A percentile compares a stretch with the other conserved stretches of the same genome.
Conservation (phyloP, 2,329 filamentous ascomycete genomes). For the Fusarium lyarnte region DNA sequence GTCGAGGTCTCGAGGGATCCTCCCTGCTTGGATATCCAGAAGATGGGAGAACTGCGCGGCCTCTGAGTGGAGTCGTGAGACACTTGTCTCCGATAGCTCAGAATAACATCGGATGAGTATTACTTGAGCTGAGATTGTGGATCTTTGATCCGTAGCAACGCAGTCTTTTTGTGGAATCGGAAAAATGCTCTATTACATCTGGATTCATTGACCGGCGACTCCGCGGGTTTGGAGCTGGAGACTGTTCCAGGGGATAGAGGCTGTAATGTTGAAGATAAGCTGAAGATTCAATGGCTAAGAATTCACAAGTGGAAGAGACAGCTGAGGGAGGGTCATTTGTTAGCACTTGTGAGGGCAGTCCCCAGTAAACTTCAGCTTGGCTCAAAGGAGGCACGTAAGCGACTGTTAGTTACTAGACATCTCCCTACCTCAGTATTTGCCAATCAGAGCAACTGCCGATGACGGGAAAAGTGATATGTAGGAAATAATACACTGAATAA, state of each 20-base stretch:
- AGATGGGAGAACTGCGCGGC: conserved; percentile 21
- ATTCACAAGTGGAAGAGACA: background rate
- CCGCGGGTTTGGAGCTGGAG: background rate
- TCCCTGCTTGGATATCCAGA: conserved; percentile 33
- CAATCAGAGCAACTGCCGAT: background rate
- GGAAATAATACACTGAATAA: background rate
- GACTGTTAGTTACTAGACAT: background rate
- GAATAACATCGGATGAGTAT: conserved; percentile 23
- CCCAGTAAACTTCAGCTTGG: background rate
- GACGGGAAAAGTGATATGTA: conserved; percentile 6
- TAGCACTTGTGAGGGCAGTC: background rate
- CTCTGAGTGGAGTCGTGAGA: conserved; percentile 39
- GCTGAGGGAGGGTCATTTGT: background rate
- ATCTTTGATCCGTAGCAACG: conserved; percentile 28
- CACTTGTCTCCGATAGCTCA: conserved; percentile 38
- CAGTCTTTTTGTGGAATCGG: conserved; percentile 9
- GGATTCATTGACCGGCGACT: conserved; percentile 7
- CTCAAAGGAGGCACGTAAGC: background rate
- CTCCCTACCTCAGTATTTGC: conserved; percentile 15
- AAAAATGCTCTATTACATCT: conserved; percentile 9
- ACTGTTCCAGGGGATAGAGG: background rate
- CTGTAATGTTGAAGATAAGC: background rate
- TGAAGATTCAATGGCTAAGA: conserved; percentile 7
- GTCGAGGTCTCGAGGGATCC: conserved; percentile 18
- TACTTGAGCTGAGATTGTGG: conserved; percentile 23